Percentiles rank a stretch among this genome's conserved stretches.
phyloP scores from a whole-genome alignment of 768 basidiomycete species.

The Suillus hirtellus region DNA sequence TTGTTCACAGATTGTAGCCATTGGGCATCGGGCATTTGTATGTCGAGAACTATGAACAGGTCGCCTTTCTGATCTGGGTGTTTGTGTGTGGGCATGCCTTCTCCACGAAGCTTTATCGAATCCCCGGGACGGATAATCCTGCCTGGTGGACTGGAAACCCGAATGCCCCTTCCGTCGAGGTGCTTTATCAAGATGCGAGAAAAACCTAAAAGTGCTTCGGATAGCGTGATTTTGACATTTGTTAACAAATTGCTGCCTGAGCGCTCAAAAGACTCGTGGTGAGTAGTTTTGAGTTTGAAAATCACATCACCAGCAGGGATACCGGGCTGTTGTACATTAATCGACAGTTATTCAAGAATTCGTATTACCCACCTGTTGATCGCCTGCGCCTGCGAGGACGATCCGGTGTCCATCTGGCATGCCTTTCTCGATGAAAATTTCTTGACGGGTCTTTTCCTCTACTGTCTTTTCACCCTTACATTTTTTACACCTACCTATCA shows the following conservation, averaged over 20 bases:
- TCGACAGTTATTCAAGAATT: neutral
- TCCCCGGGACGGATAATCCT: constrained; percentile 76
- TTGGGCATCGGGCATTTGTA: constrained; percentile 84
- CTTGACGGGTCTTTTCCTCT: constrained; percentile 87
- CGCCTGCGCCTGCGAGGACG: constrained; percentile 88
- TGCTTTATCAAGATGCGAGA: constrained; percentile 88
- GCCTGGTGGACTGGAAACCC: constrained; percentile 69
- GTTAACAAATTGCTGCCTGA: constrained; percentile 81
- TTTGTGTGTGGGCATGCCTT: constrained; percentile 88
- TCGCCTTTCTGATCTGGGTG: constrained; percentile 71
- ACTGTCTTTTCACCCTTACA: constrained; percentile 87
- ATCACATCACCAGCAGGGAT: constrained; percentile 89
- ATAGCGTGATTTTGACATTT: constrained; percentile 82
- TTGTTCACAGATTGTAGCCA: constrained; percentile 73
- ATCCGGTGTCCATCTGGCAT: constrained; percentile 84
- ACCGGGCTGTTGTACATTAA: constrained; percentile 59
- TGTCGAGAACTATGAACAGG: constrained; percentile 75
- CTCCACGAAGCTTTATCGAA: constrained; percentile 72
- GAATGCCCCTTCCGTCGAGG: constrained; percentile 90
- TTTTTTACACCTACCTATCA: constrained; percentile 77
- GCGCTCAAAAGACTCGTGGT: constrained; percentile 82
- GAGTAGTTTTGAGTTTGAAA: constrained; percentile 67
- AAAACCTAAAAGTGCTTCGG: constrained; percentile 95
- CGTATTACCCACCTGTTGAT: constrained; percentile 65
- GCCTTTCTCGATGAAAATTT: constrained; percentile 84